These are phyloP conservation scores for Lagenidium sp. DNA, from an alignment of 352 stramenopile genomes.

Conservation along the genomic window DNA sequence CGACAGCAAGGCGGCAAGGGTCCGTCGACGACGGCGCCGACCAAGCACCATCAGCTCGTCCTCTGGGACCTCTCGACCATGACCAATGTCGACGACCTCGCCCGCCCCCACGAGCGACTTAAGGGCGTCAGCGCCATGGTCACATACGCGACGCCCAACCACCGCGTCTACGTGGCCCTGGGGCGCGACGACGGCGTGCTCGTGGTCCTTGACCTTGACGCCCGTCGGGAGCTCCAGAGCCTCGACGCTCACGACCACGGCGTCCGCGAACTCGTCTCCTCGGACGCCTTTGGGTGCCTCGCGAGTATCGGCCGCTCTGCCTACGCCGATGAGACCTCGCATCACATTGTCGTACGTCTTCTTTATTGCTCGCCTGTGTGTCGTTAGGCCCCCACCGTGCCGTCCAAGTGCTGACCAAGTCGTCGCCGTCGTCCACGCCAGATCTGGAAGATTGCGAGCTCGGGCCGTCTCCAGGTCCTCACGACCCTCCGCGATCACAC, in stretches of 20 bases:
- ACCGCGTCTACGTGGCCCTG: conserved; percentile 39
- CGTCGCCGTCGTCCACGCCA: not conserved
- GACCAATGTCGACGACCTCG: conserved; percentile 9
- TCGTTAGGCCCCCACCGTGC: no score
- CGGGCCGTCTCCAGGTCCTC: conserved; percentile 4
- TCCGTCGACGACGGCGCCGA: conserved; percentile 19
- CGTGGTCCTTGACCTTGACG: conserved; percentile 44
- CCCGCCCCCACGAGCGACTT: conserved; percentile 27
- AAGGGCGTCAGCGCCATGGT: conserved; percentile 40
- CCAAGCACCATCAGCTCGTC: conserved; percentile 44
- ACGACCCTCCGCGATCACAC: conserved; percentile 15
- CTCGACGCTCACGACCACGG: conserved; percentile 53
- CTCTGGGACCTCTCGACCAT: conserved; percentile 33
- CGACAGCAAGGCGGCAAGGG: no score
- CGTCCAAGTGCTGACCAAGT: not conserved
- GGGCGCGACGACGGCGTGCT: conserved; percentile 49
- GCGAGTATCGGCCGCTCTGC: conserved; percentile 50
- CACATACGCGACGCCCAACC: conserved; percentile 30
- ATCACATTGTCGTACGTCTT: conserved; percentile 45
- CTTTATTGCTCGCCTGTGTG: conserved; percentile 6
- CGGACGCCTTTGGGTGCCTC: conserved; percentile 32
- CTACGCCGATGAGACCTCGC: conserved; percentile 56
- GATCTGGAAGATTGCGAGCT: conserved; percentile 11
- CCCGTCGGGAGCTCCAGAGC: conserved; percentile 22
- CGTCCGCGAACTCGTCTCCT: conserved; percentile 41